Percentiles rank a stretch among this genome's conserved stretches.
Evolutionary conservation across 2,329 filamentous ascomycete genomes (phyloP).

Genomic region (Dactylonectria macrodidyma): DNA sequence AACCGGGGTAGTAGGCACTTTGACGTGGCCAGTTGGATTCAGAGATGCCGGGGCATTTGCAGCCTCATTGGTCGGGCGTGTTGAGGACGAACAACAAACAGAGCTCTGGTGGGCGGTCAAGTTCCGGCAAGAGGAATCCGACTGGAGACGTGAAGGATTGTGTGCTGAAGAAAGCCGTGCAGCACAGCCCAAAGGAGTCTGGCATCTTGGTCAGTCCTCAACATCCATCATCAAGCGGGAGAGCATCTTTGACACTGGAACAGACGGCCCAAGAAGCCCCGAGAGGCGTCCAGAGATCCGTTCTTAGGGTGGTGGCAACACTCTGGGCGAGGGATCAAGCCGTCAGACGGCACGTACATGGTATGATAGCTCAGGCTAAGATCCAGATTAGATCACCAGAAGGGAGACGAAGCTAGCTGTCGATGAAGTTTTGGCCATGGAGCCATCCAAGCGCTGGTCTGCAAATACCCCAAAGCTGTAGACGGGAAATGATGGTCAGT

Average conservation of each 20-base stretch:
- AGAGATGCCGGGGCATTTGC: slow-evolving; percentile 40
- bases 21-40: slow-evolving; percentile 39
- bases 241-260: not conserved
- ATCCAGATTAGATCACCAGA: slow-evolving; percentile 32
- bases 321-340: slow-evolving; percentile 22
- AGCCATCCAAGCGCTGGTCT: slow-evolving; percentile 33
- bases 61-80: slow-evolving; percentile 37
- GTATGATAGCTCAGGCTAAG: slow-evolving; percentile 35
- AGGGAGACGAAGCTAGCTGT: slow-evolving; percentile 39
- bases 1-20: slow-evolving; percentile 41
- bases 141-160: slow-evolving; percentile 33
- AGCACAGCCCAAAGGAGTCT: slow-evolving; percentile 24
- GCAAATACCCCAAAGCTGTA: slow-evolving; percentile 42
- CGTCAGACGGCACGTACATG: slow-evolving; percentile 33
- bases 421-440: slow-evolving; percentile 33
- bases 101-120: slow-evolving; percentile 33
- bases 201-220: slow-evolving; percentile 32
- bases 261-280: not conserved
- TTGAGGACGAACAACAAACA: slow-evolving; percentile 38
- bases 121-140: slow-evolving; percentile 41
- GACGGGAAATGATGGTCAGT: slow-evolving; percentile 38
- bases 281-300: not conserved
- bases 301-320: not conserved
- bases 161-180: slow-evolving; percentile 39
- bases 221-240: slow-evolving; percentile 3